Conservation (phyloP, 2,329 filamentous ascomycete species). For the Xylaria sp. region DNA sequence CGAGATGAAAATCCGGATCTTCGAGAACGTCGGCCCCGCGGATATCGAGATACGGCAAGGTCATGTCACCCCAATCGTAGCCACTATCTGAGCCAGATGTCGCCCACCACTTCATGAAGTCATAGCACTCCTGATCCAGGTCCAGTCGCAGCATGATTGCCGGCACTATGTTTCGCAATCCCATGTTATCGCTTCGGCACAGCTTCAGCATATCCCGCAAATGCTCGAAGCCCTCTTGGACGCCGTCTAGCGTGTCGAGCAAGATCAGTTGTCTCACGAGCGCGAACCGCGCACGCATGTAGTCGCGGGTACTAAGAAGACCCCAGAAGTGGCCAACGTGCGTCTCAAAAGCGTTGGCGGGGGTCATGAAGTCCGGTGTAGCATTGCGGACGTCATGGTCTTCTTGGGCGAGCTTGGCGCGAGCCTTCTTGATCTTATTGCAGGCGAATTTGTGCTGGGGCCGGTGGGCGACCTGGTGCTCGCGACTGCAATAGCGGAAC, state of each 20-base stretch:
- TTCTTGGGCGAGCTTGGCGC: constrained; percentile 47
- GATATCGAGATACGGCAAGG: constrained; percentile 42
- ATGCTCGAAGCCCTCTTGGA: constrained; percentile 53
- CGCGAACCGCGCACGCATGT: constrained; percentile 53
- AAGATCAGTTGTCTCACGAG: constrained; percentile 49
- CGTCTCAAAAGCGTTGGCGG: constrained; percentile 52
- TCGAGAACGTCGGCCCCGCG: constrained; percentile 40
- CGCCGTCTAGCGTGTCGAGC: constrained; percentile 49
- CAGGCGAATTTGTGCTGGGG: constrained; percentile 54
- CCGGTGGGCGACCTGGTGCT: constrained; percentile 55
- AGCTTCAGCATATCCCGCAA: constrained; percentile 57
- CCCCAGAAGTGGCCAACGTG: constrained; percentile 56
- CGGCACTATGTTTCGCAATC: constrained; percentile 54
- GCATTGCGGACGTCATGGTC: constrained; percentile 52
- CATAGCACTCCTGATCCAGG: constrained; percentile 61
- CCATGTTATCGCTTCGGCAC: constrained; percentile 57
- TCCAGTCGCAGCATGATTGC: constrained; percentile 56
- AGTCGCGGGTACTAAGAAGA: constrained; percentile 53
- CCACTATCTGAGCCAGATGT: constrained; percentile 32
- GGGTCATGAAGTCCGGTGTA: constrained; percentile 42
- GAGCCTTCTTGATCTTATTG: constrained; percentile 49
- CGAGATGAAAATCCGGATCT: constrained; percentile 21
- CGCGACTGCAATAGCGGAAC: constrained; percentile 56
- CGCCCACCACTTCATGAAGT: constrained; percentile 53
- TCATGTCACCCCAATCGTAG: constrained; percentile 52